Evolutionary conservation across 2,329 filamentous ascomycete species (phyloP).

Genomic region (Colletotrichum sp.): DNA sequence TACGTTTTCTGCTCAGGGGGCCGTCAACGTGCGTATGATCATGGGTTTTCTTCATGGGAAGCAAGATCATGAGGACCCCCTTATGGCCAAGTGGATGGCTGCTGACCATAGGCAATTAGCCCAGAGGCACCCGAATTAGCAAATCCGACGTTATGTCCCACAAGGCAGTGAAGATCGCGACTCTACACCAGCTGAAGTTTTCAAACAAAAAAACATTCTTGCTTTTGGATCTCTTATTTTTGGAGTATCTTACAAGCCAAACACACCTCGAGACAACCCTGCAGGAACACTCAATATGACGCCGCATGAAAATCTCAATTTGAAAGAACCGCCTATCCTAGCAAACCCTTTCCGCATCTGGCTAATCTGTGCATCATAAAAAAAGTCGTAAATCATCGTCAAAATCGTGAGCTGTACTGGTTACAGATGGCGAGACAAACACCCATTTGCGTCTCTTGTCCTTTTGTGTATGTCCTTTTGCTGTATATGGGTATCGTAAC

Average conservation of each 20-base stretch:
- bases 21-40: background rate
- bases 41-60: background rate
- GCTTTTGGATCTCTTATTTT: background rate
- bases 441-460: background rate
- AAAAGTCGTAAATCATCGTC: constrained; percentile 4
- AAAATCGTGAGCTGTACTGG: constrained; percentile 4
- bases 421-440: background rate
- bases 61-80: background rate
- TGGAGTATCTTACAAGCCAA: background rate
- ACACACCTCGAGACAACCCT: background rate
- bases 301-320: background rate
- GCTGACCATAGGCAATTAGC: background rate
- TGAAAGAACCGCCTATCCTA: background rate
- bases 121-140: background rate
- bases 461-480: constrained; percentile 14
- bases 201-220: background rate
- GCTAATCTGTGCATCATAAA: background rate
- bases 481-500: constrained; percentile 7
- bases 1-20: background rate
- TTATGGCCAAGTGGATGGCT: background rate
- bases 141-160: accelerated
- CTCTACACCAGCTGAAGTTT: background rate
- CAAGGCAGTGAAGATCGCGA: background rate
- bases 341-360: background rate
- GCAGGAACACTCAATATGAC: background rate